Evolutionary conservation across 331 rosid species (phyloP), one percentile per base, ranked within the genome.

Genomic region (Erythrophleum ivorense): DNA sequence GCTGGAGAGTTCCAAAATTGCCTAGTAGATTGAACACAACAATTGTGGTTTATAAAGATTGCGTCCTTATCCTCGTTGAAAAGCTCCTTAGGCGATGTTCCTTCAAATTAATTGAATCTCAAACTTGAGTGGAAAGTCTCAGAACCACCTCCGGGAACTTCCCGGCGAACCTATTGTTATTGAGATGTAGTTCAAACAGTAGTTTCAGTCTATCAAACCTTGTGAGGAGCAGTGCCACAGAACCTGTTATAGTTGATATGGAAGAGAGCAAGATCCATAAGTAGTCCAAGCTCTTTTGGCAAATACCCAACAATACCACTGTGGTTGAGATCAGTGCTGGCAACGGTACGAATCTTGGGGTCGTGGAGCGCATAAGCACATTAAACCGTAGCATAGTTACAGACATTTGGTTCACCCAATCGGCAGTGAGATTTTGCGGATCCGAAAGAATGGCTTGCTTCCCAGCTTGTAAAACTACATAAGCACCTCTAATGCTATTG

Each of bases 301-400:
- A 95, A 80, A 72, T 93, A 89, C 1, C 98, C 99, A 9, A 98
- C 99, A 81, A 95, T 95, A 87, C 93, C 98, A 19, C 86, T 90
- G 43, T 91, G 97, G 88, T 95, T 95, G 73, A 95, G 97, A 86
- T 95, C 99, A 73, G 93, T 91, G 64, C 99, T 97, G n/a, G 99
- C 99, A 0, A 95, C 99, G 0, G 97, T 93, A 4, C 75, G 87
- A 89, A 93, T 73, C 79, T 74, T 79, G 7, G 80, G 85, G 86
- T 91, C 85, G 67, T 92, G 97, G 1, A 58, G 86, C 0, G 97
- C 94, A 0, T 3, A 81, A 6, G 99, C 91, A 75, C 99, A 95
- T 92, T 81, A 95, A 14, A 95, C 91, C 0, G 93, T 91, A 2
- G 50, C 78, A 87, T 95, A 93, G 54, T 3, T 45, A 78, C 98